Base-by-base conservation (phyloP, 1,284 basidiomycete species). In the Wolfiporia cocos region DNA sequence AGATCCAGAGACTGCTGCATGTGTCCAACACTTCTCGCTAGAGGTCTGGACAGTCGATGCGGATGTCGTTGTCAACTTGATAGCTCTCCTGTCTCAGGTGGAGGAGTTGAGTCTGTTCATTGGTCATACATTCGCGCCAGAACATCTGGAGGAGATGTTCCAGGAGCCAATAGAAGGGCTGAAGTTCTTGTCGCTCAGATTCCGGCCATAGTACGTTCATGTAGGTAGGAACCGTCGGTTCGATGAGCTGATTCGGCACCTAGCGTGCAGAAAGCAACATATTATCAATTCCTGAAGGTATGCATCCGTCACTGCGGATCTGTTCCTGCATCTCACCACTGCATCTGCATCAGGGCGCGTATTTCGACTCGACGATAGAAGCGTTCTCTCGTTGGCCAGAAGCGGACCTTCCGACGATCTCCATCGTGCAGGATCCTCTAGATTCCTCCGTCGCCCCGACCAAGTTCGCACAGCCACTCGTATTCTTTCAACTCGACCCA, bases 391-490 rank as follows among this genome's bases (percentile, higher is more conserved):
- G 56, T 33, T 86, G 85, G 84, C 76, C 78, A 2, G 46, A 64
- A 4, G 55, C 58, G 3, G 46, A 54, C 5, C 58, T 83, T 2
- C 62, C 66, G 1, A 59, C 61, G 0, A 54, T 86, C 1, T 86
- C 81, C 2, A 73, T 86, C 36, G 65, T 82, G 9, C 84, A 87
- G 58, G 83, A 86, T 46, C 74, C 77, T 1, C 60, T 77, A 6
- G 68, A 71, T 29, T 54, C 66, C 2, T 43, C 53, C 28, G 56
- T 64, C 43, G 59, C 62, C 12, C 51, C 56, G 43, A 49, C 39
- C 42, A 63, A 48, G 31, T 87, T 87, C 46, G 84, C 85, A 2
- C 84, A 87, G 52, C 84, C 85, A 0, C 62, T 87, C 38, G 81
- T 86, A 4, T 86, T 87, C 64, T 83, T 83, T 55, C 70, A 69